Evolutionary conservation across 257 asterid species (phyloP), one percentile per base, ranked within the genome.

Genomic region (Solanum pimpinellifolium): DNA sequence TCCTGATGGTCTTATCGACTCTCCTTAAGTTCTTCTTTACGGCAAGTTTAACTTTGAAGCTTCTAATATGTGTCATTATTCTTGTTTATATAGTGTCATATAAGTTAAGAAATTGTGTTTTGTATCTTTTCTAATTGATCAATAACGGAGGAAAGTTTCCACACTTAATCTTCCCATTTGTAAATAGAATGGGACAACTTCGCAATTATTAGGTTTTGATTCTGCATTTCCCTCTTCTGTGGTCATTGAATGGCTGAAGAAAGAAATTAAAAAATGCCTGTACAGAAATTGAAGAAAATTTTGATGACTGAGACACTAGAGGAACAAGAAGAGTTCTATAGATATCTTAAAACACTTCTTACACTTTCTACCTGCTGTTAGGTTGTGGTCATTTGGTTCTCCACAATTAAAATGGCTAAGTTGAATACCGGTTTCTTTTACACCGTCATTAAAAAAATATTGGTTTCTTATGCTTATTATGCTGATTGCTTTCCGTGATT

Each of bases 401-500:
- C 68, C 46, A 14, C 29, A 49, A 47, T 23, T 49, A 14, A 86
- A 21, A 72, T 70, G 88, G 21, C 25, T 3, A 13, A 86, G 49
- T 70, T 73, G 88, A 35, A 14, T 47, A 49, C 83, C 20, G 49
- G 37, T 74, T 21, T 74, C 81, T 74, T 37, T 20, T 10, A 7
- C 82, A 29, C 25, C 18, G 23, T 52, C 52, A 31, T 65, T 87
- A 5, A 16, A 46, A 46, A 52, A 49, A 27, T 59, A 29, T 69
- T 15, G 15, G 37, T 12, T 7, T 29, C 73, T 85, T 81, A 60
- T 83, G 21, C 46, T 85, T 82, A 75, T 86, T 85, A 27, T 62
- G 42, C 83, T 73, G 62, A 85, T 66, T 89, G 86, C 83, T 84
- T 84, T 85, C 83, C 74, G 10, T 91, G 90, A 47, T 59, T 86